Base-by-base conservation (phyloP, 202 grass and related monocot species). In the Eragrostis tef region DNA sequence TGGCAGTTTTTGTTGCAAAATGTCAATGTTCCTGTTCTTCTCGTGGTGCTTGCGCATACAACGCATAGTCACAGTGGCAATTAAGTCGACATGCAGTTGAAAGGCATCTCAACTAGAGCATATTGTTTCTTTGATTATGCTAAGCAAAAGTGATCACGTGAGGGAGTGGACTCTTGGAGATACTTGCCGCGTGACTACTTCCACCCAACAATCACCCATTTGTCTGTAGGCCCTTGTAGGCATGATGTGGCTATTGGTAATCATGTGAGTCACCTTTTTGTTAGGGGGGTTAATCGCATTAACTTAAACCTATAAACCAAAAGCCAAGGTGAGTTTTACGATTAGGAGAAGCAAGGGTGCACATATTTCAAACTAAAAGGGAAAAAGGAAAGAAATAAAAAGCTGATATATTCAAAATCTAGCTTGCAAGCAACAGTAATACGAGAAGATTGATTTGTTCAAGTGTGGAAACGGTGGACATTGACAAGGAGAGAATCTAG, bases 401-500 rank as follows among this genome's bases (percentile, higher is more conserved):
- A 82, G 52, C 19, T n/a, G 67, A 82, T 83, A 86, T 62, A 69
- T 86, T 79, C 75, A 49, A 82, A 78, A 86, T 22, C 65, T 42
- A 56, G 54, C 59, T 83, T 86, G 64, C 59, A 63, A 79, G 68
- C 9, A 56, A 86, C 68, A 69, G 25, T 50, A 70, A 62, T 41
- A 81, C 22, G 71, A 60, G 47, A 77, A 70, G 43, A 54, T 69
- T 75, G 61, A 17, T 54, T 70, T 81, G 29, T 77, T 67, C 60
- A 69, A 72, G 67, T 41, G 78, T 36, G 76, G 25, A 83, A 74
- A 86, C 70, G 44, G 69, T 61, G 29, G 31, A 68, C 53, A 67
- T 9, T 62, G 73, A 63, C 74, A 13, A 63, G 74, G 56, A 69
- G 79, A 77, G 85, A 90, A 93, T 90, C 88, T 88, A 86, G 74